Evolutionary conservation across 129 eudicot genomes (phyloP), one percentile per base, ranked within the genome.

Genomic region (Mikania micrantha): DNA sequence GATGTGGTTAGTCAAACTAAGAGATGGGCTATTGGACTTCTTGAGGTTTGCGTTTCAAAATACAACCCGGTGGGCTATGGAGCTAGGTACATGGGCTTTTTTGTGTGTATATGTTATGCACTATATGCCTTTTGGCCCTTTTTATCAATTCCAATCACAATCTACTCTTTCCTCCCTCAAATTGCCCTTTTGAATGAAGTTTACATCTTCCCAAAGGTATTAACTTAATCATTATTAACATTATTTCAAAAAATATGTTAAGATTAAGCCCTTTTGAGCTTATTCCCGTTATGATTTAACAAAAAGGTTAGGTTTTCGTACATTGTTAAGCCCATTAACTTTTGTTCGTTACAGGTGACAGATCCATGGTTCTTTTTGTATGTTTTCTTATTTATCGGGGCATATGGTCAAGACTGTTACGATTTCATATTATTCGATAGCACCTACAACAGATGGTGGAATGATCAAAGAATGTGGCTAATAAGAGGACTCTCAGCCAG

Each of bases 21-120:
- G 69, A 74, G 98, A 75, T 93, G 98, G 98, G 22, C 48, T 29
- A 65, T 86, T 1, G 98, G 98, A 16, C 90, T 86, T 21, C 85
- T 86, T 19, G 90, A 86, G 28, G 95, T 88, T 12, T 64, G 50
- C 34, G 67, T 83, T n/a, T 82, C 85, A 0, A 86, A 79, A 75
- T 72, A 80, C 47, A 58, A 45, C 41, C 87, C 98, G 0, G 0
- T 86, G 19, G 67, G 79, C 1, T 88, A 34, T 21, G 98, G 98
- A 2, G 21, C 63, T 0, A 76, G 54, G 1, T 16, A 3, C 48
- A 50, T 88, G 49, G 95, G 98, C 47, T 72, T 44, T 13, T 8
- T 84, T 22, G 82, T 82, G 90, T 86, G 86, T 42, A 76, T 80
- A 49, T 67, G 82, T 21, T 88, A 82, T 34, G 54, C 86, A 3